Evolutionary conservation across 129 eudicot species (phyloP).

Genomic region (Mikania micrantha): DNA sequence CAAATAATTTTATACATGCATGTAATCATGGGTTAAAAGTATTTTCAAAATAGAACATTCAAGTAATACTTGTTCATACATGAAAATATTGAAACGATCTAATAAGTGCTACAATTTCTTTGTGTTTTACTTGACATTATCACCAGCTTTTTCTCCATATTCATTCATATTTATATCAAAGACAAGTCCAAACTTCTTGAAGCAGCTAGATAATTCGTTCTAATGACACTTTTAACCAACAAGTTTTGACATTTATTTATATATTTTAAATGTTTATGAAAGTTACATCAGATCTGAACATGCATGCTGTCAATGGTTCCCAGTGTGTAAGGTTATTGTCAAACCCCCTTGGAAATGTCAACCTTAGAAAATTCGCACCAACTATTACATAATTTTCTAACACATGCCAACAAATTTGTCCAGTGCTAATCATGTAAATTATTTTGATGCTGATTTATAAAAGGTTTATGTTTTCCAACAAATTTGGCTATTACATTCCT

Average conservation of each 20-base stretch:
- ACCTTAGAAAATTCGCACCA: background rate
- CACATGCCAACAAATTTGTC: background rate
- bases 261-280: background rate
- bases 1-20: too few species aligned
- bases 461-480: background rate
- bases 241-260: background rate
- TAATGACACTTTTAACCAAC: background rate
- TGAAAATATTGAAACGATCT: too few species aligned
- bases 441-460: background rate
- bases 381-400: background rate
- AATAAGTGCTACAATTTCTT: background rate
- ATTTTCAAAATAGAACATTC: too few species aligned
- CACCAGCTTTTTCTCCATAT: background rate
- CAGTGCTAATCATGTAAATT: background rate
- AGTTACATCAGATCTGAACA: background rate
- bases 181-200: background rate
- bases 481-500: background rate
- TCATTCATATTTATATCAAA: background rate
- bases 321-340: background rate
- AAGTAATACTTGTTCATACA: too few species aligned
- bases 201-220: background rate
- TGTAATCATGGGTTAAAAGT: too few species aligned
- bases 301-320: background rate
- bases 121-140: background rate
- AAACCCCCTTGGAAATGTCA: background rate